Evolutionary conservation across 1,284 basidiomycete species (phyloP).

Genomic region (Pyrrhoderma lamaoense): DNA sequence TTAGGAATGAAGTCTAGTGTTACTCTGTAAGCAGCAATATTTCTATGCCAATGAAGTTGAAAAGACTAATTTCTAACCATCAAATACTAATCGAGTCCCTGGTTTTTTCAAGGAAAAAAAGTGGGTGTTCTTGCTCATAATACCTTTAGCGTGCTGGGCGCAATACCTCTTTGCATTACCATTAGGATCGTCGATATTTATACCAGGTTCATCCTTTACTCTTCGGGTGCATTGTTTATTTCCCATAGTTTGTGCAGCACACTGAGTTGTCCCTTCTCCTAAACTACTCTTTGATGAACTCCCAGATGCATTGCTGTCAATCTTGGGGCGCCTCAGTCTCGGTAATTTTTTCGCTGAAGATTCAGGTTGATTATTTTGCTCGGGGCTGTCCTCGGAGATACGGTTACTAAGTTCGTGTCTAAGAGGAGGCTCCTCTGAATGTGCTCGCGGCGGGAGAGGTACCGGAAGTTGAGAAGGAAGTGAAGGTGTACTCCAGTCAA

Average conservation of each 20-base stretch:
- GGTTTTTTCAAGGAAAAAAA: too few relatives aligned
- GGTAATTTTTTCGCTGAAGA: conserved; percentile 16
- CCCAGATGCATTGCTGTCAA: conserved; percentile 29
- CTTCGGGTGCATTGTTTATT: conserved; percentile 51
- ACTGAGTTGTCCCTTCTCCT: conserved; percentile 38
- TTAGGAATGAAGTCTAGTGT: conserved; percentile 58
- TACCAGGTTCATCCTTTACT: conserved; percentile 43
- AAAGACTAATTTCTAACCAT: conserved; percentile 31
- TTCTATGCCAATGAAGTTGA: not conserved
- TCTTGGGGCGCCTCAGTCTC: conserved; percentile 19
- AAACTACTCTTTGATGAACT: conserved; percentile 26
- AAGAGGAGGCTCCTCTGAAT: conserved; percentile 8
- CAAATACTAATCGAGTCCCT: conserved; percentile 57
- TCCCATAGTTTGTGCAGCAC: conserved; percentile 59
- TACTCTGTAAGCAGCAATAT: not conserved
- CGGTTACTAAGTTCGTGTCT: not conserved
- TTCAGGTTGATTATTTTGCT: not conserved
- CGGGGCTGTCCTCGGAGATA: not conserved
- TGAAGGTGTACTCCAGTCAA: conserved; percentile 22
- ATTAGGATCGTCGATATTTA: conserved; percentile 32
- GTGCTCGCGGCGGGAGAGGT: conserved; percentile 12
- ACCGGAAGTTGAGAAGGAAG: conserved; percentile 18
- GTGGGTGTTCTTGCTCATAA: too few relatives aligned
- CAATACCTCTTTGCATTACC: conserved; percentile 49
- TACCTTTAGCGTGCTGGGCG: conserved; percentile 54